These are phyloP conservation scores for Aspergillus novofumigatus DNA, from an alignment of 2,329 filamentous ascomycete genomes.

Conservation along the genomic window DNA sequence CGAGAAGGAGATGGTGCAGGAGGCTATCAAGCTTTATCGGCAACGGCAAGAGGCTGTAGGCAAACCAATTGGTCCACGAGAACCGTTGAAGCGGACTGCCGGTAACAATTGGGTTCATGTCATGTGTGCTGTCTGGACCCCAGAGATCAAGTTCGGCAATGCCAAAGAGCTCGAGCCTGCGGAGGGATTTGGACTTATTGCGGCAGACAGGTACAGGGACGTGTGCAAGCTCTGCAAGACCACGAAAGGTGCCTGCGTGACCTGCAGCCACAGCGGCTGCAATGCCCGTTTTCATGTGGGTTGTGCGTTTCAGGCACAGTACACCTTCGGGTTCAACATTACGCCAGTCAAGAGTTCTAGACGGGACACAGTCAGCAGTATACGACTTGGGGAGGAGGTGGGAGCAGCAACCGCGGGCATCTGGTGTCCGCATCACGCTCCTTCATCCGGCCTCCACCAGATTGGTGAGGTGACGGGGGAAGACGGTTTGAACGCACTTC, in stretches of 20 bases:
- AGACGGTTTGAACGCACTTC: constrained; percentile 71
- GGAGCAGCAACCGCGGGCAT: constrained; percentile 81
- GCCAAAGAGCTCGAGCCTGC: constrained; percentile 77
- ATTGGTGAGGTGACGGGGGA: constrained; percentile 73
- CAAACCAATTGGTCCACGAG: constrained; percentile 76
- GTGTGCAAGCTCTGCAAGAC: constrained; percentile 80
- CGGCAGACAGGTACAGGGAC: constrained; percentile 67
- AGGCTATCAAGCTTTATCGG: constrained; percentile 75
- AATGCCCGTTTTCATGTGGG: constrained; percentile 71
- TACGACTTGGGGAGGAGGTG: constrained; percentile 74
- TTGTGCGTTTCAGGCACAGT: constrained; percentile 80
- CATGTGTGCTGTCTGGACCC: constrained; percentile 83
- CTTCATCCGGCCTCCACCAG: constrained; percentile 68
- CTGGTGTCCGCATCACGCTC: constrained; percentile 87
- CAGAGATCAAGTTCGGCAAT: constrained; percentile 89
- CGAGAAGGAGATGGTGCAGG: constrained; percentile 78
- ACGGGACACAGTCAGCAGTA: constrained; percentile 72
- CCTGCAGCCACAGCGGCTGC: constrained; percentile 61
- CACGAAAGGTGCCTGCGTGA: constrained; percentile 70
- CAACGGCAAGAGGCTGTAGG: constrained; percentile 79
- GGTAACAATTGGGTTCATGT: constrained; percentile 99
- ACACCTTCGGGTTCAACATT: constrained; percentile 84
- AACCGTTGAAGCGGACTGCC: constrained; percentile 86
- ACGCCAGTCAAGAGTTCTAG: constrained; percentile 84
- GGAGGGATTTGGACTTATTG: constrained; percentile 84